These are phyloP conservation scores for Aspergillus aculeatinus DNA, from an alignment of 2,329 filamentous ascomycete species.

Conservation along the genomic window DNA sequence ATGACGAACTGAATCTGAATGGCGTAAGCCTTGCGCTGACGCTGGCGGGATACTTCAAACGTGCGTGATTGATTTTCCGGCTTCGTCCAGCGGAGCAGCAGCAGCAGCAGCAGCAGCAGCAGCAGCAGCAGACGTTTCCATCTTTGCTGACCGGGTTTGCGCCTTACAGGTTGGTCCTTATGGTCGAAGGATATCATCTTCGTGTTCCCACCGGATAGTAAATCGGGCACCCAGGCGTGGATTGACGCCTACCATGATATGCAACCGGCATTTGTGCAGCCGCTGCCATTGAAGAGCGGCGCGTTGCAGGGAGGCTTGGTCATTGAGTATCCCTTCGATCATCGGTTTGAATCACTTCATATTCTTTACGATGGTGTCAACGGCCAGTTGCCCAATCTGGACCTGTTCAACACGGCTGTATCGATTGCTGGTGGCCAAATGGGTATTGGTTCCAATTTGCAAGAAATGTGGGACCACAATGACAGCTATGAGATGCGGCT, in stretches of 20 bases:
- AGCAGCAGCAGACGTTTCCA: background rate
- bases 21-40: conserved; percentile 85
- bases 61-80: conserved; percentile 41
- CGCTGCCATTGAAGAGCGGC: conserved; percentile 85
- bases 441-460: conserved; percentile 79
- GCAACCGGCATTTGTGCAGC: conserved; percentile 68
- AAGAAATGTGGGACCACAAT: conserved; percentile 77
- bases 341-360: conserved; percentile 82
- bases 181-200: conserved; percentile 99
- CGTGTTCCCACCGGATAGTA: conserved; percentile 82
- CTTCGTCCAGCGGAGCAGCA: background rate
- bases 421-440: conserved; percentile 87
- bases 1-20: conserved; percentile 76
- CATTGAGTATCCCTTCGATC: conserved; percentile 86
- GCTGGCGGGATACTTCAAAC: conserved; percentile 89
- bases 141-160: conserved; percentile 17
- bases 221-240: conserved; percentile 90
- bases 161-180: conserved; percentile 73
- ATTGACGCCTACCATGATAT: conserved; percentile 96
- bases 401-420: conserved; percentile 91
- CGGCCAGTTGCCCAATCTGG: conserved; percentile 90
- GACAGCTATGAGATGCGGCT: conserved; percentile 79
- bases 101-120: background rate
- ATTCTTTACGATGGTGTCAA: conserved; percentile 95
- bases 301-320: conserved; percentile 89